Base-by-base conservation (phyloP, 208 protist species). In the Zelonia costaricensis region DNA sequence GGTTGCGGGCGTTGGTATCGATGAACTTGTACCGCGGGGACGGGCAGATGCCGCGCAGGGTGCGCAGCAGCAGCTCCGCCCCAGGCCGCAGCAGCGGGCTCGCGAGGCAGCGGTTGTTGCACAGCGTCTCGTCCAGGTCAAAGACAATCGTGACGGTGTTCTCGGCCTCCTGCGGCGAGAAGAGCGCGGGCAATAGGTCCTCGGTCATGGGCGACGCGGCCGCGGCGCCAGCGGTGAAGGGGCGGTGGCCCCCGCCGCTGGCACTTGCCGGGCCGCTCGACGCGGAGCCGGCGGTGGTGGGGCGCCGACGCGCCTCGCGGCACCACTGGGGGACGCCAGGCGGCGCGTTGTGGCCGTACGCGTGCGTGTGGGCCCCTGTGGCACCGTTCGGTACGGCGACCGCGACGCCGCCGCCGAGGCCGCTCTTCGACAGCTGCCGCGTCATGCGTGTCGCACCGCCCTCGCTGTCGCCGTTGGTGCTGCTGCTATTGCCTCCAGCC, bases 81-180 rank as follows among this genome's bases (percentile, higher is more conserved):
- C 84, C 84, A 16, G 90, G 90, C 16, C 90, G 75, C 53, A 95
- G 67, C 56, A 89, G 56, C 4, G 86, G 70, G 1, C 82, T 69
- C 9, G 76, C 78, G 35, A 77, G 33, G 40, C 60, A 61, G 62
- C 88, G 85, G 59, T 97, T 97, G 67, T 92, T 93, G 61, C 84
- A 92, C 38, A 97, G 74, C 25, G 91, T 97, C 63, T 97, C 91
- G 58, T 97, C 91, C 12, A 97, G 69, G 72, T 97, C 91, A 59
- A 97, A 94, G 36, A 97, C 91, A 44, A 97, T 77, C 31, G 89
- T 95, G 25, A 88, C 71, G 20, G 85, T 92, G 43, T 77, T 71
- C 10, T 82, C 79, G 10, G 63, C 65, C 58, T 88, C 85, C 33
- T 53, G 51, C 0, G 60, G 28, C 3, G 69, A 74, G 45, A 66